phyloP scores from a whole-genome alignment of 345 rosid species.

The Boechera retrofracta region DNA sequence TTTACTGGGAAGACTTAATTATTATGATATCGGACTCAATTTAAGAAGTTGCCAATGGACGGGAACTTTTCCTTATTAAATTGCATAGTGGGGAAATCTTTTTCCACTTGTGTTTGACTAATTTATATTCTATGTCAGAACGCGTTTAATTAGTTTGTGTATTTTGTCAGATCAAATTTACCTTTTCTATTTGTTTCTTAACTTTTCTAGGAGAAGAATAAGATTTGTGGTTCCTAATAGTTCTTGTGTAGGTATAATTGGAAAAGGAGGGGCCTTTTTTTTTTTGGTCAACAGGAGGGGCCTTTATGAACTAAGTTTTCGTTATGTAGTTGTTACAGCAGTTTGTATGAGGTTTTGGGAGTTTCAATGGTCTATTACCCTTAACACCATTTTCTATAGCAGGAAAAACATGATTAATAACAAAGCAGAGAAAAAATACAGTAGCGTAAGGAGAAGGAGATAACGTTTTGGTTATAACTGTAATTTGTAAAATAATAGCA shows the following conservation, averaged over 20 bases:
- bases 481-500: too few species aligned
- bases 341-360: conserved; percentile 1
- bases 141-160: not conserved
- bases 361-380: conserved; percentile 5
- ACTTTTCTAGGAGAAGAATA: conserved; percentile 86
- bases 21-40: conserved; percentile 79
- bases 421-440: too few species aligned
- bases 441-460: too few species aligned
- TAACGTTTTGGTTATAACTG: too few species aligned
- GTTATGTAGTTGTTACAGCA: not conserved
- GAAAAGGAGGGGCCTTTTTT: conserved; percentile 45
- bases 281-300: conserved; percentile 59
- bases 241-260: conserved; percentile 98
- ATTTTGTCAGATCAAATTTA: conserved; percentile 27
- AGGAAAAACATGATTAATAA: too few species aligned
- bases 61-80: conserved; percentile 86
- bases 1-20: conserved; percentile 93
- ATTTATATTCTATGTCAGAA: conserved; percentile 17
- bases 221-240: conserved; percentile 92
- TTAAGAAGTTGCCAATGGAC: conserved; percentile 78
- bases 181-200: conserved; percentile 44
- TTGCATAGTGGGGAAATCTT: conserved; percentile 81
- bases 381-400: not conserved
- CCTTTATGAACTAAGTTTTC: conserved; percentile 82
- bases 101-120: not conserved